Evolutionary conservation across 2,329 filamentous ascomycete species (phyloP), one percentile per base, ranked within the genome.

Genomic region (Calonectria pseudoreteaudii): DNA sequence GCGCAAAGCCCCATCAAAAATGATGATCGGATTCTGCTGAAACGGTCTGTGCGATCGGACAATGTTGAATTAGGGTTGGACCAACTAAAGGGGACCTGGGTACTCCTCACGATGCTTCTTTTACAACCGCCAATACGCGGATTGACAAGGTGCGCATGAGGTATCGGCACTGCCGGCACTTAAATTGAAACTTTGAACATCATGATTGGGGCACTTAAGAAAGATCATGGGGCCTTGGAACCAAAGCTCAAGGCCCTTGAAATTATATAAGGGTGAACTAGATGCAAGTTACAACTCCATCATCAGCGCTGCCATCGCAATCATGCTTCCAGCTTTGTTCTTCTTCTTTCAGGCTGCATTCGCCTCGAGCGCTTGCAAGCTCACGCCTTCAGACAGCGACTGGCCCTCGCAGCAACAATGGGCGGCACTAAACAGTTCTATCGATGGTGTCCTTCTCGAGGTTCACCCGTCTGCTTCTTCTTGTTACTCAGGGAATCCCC

Each of bases 321-420:
- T 7, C 36, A 73, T 73, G 71, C 28, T 73, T 31, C 36, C 28
- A 30, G 16, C 26, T 4, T 47, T 44, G 10, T 64, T 64, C 58
- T 26, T 47, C 26, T 38, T 47, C 26, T 64, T 64, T 16, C 26
- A 41, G 6, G 41, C 58, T 5, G 58, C 38, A 18, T 64, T 64
- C 2, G 58, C 38, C 8, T 28, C 58, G 34, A 47, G 58, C 28
- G 36, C 13, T 11, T 64, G 49, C 18, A 56, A 53, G 31, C 30
- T 52, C 14, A 53, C 47, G 7, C 64, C 64, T 5, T 66, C 31
- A 9, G 64, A 66, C 47, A 16, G 5, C 4, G 23, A 49, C 3
- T 66, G 47, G 47, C 64, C 47, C 14, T 47, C 38, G 2, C 58
- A 64, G 38, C 23, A 53, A n/a, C 64, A 66, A 26, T 66, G 36